A percentile compares a stretch with the other conserved stretches of the same genome.
These are phyloP conservation scores for Myxozyma vanderwaltii DNA, from an alignment of 805 yeast genomes.

Conservation along the genomic window DNA sequence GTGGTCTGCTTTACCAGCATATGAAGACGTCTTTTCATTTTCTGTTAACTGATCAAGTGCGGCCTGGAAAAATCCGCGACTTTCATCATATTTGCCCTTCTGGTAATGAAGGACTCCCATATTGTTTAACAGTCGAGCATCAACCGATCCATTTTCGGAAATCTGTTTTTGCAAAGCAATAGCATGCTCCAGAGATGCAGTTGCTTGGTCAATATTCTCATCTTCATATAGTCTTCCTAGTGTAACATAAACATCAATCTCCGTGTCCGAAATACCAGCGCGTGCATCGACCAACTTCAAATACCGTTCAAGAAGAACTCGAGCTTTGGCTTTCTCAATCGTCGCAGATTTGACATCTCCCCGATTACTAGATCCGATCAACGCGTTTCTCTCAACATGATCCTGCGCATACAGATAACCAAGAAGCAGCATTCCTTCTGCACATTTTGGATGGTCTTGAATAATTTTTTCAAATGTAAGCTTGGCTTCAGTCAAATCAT, in stretches of 20 bases:
- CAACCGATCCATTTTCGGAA: constrained; percentile 34
- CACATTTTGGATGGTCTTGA: constrained; percentile 63
- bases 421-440: constrained; percentile 68
- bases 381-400: constrained; percentile 44
- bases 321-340: constrained; percentile 53
- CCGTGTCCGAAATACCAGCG: constrained; percentile 54
- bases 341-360: constrained; percentile 36
- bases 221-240: constrained; percentile 72
- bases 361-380: constrained; percentile 21
- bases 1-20: constrained; percentile 39
- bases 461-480: constrained; percentile 77
- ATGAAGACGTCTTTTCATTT: background rate
- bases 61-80: constrained; percentile 56
- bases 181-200: constrained; percentile 63
- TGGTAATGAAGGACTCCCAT: constrained; percentile 80
- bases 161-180: constrained; percentile 51
- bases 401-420: constrained; percentile 67
- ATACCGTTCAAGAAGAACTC: constrained; percentile 68
- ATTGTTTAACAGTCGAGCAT: constrained; percentile 63
- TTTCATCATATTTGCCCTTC: constrained; percentile 59
- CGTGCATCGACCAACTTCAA: constrained; percentile 59
- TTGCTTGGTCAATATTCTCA: constrained; percentile 63
- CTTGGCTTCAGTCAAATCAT: constrained; percentile 77
- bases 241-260: constrained; percentile 65
- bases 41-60: constrained; percentile 47